Base-by-base conservation (phyloP, 257 asterid species). In the Forsythia viridissima region DNA sequence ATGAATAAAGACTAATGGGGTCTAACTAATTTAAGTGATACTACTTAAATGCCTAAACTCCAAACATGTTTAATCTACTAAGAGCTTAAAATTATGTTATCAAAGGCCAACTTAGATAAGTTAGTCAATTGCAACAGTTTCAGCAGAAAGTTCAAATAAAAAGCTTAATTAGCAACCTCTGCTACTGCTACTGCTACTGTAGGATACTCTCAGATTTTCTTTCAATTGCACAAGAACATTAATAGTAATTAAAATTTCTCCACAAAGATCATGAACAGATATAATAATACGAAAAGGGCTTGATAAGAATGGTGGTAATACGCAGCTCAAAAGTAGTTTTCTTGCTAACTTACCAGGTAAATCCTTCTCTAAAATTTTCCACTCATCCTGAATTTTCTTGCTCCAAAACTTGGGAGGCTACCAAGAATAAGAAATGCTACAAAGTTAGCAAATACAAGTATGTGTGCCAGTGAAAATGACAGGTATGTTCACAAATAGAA, bases 341-440 rank as follows among this genome's bases (percentile, higher is more conserved):
- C 20, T 39, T 9, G 73, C 20, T 30, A 40, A 63, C 89, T 77
- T 48, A 89, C 93, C 93, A 36, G 91, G 93, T 41, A 89, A 86
- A 82, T 87, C 88, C 70, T 84, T 84, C 74, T 86, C 90, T 82
- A 87, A 79, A 69, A 89, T 87, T 85, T 80, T 87, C 93, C 93
- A 89, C 80, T 89, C 93, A 38, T 80, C 87, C 85, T 87, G 93
- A 77, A 89, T 70, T 80, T 81, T 87, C 89, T 85, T 87, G 42
- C 81, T 76, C 93, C 93, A 89, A 18, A 79, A 86, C 73, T 70
- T 86, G 44, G 88, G 78, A 66, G 90, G 90, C 93, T 90, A 71
- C 44, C 15, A 79, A 59, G 51, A 30, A 74, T n/a, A 80, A 80
- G 73, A 70, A 76, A 61, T 4, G 66, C 66, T 38, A 6, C 16